Conservation (phyloP, 2,329 filamentous ascomycete genomes). For the Sarocladium strictum region DNA sequence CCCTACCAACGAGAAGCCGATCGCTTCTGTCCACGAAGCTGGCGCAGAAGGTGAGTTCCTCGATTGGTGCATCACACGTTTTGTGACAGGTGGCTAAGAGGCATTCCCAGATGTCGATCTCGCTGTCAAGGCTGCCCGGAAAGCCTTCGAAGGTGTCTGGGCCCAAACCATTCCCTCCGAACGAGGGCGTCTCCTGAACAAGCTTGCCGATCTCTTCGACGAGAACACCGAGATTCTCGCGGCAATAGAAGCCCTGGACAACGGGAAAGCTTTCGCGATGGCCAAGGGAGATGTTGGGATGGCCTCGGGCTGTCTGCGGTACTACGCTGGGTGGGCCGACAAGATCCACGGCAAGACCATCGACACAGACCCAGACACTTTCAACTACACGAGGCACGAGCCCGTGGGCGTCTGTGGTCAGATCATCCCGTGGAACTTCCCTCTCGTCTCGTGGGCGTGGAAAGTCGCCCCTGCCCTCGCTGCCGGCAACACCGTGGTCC, state of each 20-base stretch:
- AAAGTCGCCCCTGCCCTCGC: conserved; percentile 70
- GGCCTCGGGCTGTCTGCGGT: conserved; percentile 25
- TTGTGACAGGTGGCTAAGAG: not conserved
- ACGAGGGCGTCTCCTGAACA: conserved; percentile 60
- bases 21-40: conserved; percentile 14
- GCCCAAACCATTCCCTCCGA: conserved; percentile 57
- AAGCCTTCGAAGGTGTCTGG: conserved; percentile 69
- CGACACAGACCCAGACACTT: conserved; percentile 65
- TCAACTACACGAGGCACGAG: conserved; percentile 63
- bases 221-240: conserved; percentile 46
- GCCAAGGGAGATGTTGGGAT: conserved; percentile 57
- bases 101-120: conserved; percentile 51
- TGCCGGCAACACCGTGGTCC: conserved; percentile 62
- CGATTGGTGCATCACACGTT: not conserved
- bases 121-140: conserved; percentile 72
- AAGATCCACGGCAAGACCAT: conserved; percentile 80
- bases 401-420: conserved; percentile 67
- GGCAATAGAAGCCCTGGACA: conserved; percentile 68
- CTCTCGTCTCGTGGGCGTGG: conserved; percentile 71
- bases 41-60: conserved; percentile 4
- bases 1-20: conserved; percentile 14
- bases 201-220: conserved; percentile 68
- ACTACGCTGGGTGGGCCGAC: conserved; percentile 70
- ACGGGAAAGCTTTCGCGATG: conserved; percentile 59
- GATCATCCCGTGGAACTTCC: conserved; percentile 85